phyloP scores from a whole-genome alignment of 108 stramenopile species.

The Fragilaria crotonensis region DNA sequence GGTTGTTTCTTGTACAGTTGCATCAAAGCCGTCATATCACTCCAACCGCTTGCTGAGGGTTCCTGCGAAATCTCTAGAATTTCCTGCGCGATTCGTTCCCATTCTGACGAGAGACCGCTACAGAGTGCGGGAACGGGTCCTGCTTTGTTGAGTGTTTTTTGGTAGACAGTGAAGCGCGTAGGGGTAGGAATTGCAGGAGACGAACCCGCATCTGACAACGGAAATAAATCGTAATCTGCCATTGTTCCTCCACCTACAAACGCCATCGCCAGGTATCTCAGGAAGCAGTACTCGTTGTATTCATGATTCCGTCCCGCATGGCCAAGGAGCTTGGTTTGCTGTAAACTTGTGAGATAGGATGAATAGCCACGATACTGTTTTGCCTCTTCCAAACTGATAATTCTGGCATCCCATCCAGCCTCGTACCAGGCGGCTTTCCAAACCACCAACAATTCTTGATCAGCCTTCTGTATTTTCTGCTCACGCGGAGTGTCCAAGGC shows the following conservation, averaged over 20 bases:
- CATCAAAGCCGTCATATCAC: no score
- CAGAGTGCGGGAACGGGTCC: no score
- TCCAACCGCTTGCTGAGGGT: no score
- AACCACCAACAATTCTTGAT: conserved; percentile 6
- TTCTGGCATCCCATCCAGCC: conserved; percentile 14
- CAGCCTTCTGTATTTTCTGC: neutral
- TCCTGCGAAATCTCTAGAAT: no score
- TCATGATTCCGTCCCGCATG: neutral
- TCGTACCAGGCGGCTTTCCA: conserved; percentile 15
- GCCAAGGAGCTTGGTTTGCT: neutral
- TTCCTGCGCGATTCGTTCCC: no score
- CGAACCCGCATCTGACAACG: no score
- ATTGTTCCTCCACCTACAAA: neutral
- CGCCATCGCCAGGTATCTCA: neutral
- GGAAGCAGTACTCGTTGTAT: neutral
- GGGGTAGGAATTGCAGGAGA: no score
- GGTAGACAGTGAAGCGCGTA: no score
- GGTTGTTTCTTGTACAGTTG: no score
- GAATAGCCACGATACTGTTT: conserved; percentile 1
- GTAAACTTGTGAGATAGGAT: neutral
- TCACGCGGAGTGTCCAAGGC: neutral
- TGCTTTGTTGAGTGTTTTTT: no score
- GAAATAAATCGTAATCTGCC: neutral
- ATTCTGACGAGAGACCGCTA: no score
- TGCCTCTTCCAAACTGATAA: conserved; percentile 6